phyloP scores from a whole-genome alignment of 805 yeast genomes.

The Saturnispora sanitii region DNA sequence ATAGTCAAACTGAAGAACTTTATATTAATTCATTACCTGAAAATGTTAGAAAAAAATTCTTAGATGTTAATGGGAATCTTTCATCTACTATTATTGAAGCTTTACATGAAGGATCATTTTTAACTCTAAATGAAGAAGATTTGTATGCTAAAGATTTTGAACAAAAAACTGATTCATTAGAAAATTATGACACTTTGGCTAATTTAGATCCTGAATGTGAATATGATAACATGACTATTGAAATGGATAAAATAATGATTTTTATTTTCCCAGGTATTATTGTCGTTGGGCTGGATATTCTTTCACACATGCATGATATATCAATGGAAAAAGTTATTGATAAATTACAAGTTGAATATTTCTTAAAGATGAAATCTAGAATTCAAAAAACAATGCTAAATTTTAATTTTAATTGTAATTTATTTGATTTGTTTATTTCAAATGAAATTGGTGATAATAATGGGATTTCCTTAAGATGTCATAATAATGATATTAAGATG shows the following conservation, averaged over 20 bases:
- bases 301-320: slow-evolving; percentile 31
- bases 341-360: slow-evolving; percentile 48
- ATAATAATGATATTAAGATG: slow-evolving; percentile 1
- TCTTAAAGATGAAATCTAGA: slow-evolving; percentile 24
- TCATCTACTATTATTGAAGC: not conserved
- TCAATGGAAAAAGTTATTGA: slow-evolving; percentile 50
- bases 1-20: slow-evolving; percentile 36
- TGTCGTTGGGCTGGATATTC: slow-evolving; percentile 17
- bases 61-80: not conserved
- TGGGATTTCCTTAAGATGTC: slow-evolving; percentile 3
- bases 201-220: slow-evolving; percentile 34
- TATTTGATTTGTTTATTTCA: slow-evolving; percentile 6
- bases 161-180: slow-evolving; percentile 9
- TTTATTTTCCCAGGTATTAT: slow-evolving; percentile 34
- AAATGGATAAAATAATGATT: slow-evolving; percentile 41
- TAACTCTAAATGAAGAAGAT: slow-evolving; percentile 7
- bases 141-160: slow-evolving; percentile 3
- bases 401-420: slow-evolving; percentile 2
- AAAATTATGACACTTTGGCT: slow-evolving; percentile 8
- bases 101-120: not conserved
- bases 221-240: slow-evolving; percentile 45
- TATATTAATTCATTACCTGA: slow-evolving; percentile 29
- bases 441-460: slow-evolving; percentile 2
- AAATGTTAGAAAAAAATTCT: slow-evolving; percentile 13
- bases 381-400: slow-evolving; percentile 20